A percentile compares a stretch with the other conserved stretches of the same genome.
Evolutionary conservation across 2,329 filamentous ascomycete species (phyloP).

Genomic region (Cercospora nicotianae): DNA sequence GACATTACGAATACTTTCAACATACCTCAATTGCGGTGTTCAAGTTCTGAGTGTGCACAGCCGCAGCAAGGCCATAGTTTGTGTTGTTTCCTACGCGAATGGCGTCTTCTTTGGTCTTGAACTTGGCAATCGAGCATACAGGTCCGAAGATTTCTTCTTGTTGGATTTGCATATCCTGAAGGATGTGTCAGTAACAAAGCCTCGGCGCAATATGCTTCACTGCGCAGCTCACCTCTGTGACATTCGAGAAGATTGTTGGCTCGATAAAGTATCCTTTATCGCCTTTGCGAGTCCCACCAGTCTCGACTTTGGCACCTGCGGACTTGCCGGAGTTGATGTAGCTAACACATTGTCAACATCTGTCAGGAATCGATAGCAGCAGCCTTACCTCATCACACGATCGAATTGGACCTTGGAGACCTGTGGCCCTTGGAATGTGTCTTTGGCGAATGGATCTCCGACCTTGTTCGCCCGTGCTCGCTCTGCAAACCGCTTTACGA

Average conservation of each 20-base stretch:
- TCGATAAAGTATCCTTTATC: slow-evolving; percentile 79
- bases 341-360: slow-evolving; percentile 31
- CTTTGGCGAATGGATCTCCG: slow-evolving; percentile 74
- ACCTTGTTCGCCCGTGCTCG: slow-evolving; percentile 72
- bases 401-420: slow-evolving; percentile 84
- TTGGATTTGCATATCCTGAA: slow-evolving; percentile 65
- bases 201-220: not conserved
- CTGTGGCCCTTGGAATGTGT: slow-evolving; percentile 87
- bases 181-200: not conserved
- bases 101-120: slow-evolving; percentile 72
- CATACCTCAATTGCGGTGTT: slow-evolving; percentile 73
- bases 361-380: slow-evolving; percentile 31
- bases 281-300: slow-evolving; percentile 70
- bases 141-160: slow-evolving; percentile 82
- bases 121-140: slow-evolving; percentile 72
- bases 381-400: slow-evolving; percentile 73
- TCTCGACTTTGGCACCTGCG: slow-evolving; percentile 64
- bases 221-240: slow-evolving; percentile 50
- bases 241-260: slow-evolving; percentile 82
- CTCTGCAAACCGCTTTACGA: slow-evolving; percentile 76
- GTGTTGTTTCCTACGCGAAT: slow-evolving; percentile 70
- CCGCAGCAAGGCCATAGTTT: slow-evolving; percentile 74
- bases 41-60: slow-evolving; percentile 73
- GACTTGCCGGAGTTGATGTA: slow-evolving; percentile 70
- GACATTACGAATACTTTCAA: not conserved